Evolutionary conservation across 345 rosid species (phyloP).

Genomic region (Schrenkiella parvula): DNA sequence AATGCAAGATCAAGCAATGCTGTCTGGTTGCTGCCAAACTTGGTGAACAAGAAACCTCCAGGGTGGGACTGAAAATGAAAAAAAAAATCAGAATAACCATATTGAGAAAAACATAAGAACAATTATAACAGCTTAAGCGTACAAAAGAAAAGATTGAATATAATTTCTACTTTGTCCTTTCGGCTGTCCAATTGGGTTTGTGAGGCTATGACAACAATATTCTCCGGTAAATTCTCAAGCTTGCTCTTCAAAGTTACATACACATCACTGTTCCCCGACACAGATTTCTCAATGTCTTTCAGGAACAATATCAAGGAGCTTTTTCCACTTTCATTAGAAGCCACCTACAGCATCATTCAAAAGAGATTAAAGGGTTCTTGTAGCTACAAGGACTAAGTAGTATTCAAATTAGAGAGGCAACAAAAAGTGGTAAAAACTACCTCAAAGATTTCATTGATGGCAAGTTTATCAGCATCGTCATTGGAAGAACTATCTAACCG

Average conservation of each 20-base stretch:
- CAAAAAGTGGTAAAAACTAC: constrained; percentile 35
- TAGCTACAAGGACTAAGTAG: neutral
- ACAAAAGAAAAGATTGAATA: neutral
- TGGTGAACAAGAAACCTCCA: constrained; percentile 85
- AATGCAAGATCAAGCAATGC: constrained; percentile 88
- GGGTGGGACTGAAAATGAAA: constrained; percentile 67
- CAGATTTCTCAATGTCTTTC: constrained; percentile 85
- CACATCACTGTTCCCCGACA: constrained; percentile 66
- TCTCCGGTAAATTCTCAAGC: constrained; percentile 70
- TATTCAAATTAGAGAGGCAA: constrained; percentile 1
- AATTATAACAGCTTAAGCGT: neutral
- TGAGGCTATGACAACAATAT: constrained; percentile 77
- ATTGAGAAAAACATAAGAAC: neutral
- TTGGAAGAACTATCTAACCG: constrained; percentile 68
- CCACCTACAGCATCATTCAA: constrained; percentile 49
- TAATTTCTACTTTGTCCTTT: constrained; percentile 70
- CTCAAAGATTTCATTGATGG: constrained; percentile 81
- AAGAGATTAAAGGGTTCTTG: neutral
- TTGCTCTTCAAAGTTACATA: constrained; percentile 57
- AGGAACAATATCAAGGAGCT: constrained; percentile 71
- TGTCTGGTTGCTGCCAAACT: constrained; percentile 86
- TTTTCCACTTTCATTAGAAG: constrained; percentile 54
- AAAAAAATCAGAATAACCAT: neutral
- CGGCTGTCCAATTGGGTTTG: constrained; percentile 83
- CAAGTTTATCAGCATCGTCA: constrained; percentile 72